Evolutionary conservation across 192 early-diverging fungal species (phyloP), one percentile per base, ranked within the genome.

Genomic region (Backusella mclennaniae): DNA sequence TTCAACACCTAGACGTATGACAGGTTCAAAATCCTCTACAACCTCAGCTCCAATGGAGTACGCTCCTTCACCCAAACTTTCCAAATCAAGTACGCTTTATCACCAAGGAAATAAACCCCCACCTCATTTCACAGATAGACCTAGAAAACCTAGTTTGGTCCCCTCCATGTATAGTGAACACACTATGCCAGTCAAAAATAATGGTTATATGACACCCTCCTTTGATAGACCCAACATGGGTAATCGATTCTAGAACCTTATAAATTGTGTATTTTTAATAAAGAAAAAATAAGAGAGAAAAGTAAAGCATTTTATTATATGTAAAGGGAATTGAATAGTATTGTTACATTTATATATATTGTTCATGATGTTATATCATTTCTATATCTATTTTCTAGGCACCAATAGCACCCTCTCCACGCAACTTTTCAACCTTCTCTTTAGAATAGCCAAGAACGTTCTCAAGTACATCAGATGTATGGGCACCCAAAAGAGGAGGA

Each of bases 401-500:
- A 44, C 75, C 75, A 72, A 91, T 79, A 15, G 80, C 87, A 36
- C 79, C 81, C 7, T 84, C 75, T 33, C 63, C 63, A 66, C 70
- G 79, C 39, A 91, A 70, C 1, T 67, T 52, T 1, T 79, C 80
- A 26, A 98, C 88, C 59, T 90, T 87, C 6, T 79, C 44, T 15
- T 89, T 73, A 7, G 78, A 77, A 79, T 95, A 97, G 1, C 90
- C 90, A 23, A 96, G 81, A 12, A 95, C 80, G 0, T 81, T 73
- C 23, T 42, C 72, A 74, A 98, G 81, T 19, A 98, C 86, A 41
- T 94, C 90, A n/a, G 86, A 83, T 6, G 96, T 97, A 84, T 99
- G 96, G 77, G 97, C 89, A 41, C 96, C 97, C 15, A 97, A 84
- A 69, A 89, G 80, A 19, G 95, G 96, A 19, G 97, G 96, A 6